Evolutionary conservation across 495 filamentous ascomycete species (phyloP).

Genomic region (Hypoxylon subgilvum): DNA sequence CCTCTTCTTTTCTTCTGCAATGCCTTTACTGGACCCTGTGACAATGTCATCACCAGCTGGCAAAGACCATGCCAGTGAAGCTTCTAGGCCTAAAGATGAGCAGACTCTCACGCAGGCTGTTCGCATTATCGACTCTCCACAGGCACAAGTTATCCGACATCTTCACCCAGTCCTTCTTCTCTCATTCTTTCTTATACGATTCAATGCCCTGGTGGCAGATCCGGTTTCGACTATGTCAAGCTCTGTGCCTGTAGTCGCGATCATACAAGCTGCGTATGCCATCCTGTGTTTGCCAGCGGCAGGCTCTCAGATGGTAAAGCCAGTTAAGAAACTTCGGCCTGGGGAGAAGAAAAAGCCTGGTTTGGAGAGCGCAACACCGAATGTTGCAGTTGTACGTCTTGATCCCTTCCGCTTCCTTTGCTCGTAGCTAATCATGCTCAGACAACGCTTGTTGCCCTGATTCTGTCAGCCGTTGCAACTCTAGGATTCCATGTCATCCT

Average conservation of each 20-base stretch:
- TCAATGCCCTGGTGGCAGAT: slow-evolving; percentile 70
- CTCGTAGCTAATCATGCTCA: slow-evolving; percentile 44
- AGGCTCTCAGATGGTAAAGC: slow-evolving; percentile 49
- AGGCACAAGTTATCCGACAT: slow-evolving; percentile 48
- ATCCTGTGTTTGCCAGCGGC: slow-evolving; percentile 75
- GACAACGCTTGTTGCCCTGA: slow-evolving; percentile 66
- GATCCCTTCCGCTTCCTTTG: slow-evolving; percentile 7
- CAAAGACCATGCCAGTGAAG: slow-evolving; percentile 20
- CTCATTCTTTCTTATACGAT: slow-evolving; percentile 63
- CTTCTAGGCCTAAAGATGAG: slow-evolving; percentile 34
- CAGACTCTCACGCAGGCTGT: slow-evolving; percentile 42
- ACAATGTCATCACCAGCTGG: slow-evolving; percentile 30
- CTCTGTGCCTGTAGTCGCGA: slow-evolving; percentile 65
- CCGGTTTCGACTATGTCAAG: slow-evolving; percentile 69
- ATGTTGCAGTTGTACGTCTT: slow-evolving; percentile 45
- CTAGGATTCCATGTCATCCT: slow-evolving; percentile 68
- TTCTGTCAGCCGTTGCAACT: slow-evolving; percentile 63
- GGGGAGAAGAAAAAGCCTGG: slow-evolving; percentile 54
- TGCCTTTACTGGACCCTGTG: slow-evolving; percentile 45
- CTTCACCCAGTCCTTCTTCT: slow-evolving; percentile 72
- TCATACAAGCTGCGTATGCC: slow-evolving; percentile 71
- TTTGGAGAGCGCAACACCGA: slow-evolving; percentile 42
- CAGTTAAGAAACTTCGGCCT: slow-evolving; percentile 44
- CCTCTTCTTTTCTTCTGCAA: too few relatives aligned
- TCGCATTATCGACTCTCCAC: slow-evolving; percentile 39